Evolutionary conservation across 305 asterid species (phyloP), one percentile per base, ranked within the genome.

Genomic region (Salvia sclarea): DNA sequence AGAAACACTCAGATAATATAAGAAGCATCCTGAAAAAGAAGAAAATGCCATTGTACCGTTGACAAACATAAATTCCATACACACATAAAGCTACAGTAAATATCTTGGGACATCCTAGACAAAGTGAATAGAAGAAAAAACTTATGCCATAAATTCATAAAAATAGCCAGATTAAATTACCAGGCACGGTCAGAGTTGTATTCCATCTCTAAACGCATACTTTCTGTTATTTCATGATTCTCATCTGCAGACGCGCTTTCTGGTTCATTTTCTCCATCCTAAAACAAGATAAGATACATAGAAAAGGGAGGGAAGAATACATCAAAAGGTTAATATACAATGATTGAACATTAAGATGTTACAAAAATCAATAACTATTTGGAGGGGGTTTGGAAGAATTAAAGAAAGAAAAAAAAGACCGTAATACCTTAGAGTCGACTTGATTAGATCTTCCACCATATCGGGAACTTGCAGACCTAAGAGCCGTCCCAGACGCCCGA

Each of bases 181-280:
- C 99, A 92, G 73, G 96, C 95, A 68, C 92, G 96, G 64, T 95
- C 99, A 49, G 90, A 80, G 72, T 86, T 82, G 74, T 95, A 89
- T 74, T 92, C 98, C 97, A 95, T 95, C 85, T 95, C 96, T 45
- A 78, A 18, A 20, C 86, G 93, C 94, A 92, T 86, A 57, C 83
- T 92, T 75, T 92, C 98, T 52, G 91, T 72, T 64, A 92, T 82
- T 80, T 85, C 97, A 49, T 72, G 72, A 82, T 82, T 68, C 57
- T 78, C 84, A 41, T 75, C 86, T 53, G 70, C 84, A 70, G 87
- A 64, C 54, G 73, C 11, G 73, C 77, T 54, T 74, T 30, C 84
- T 47, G 48, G 68, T 35, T 75, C 84, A 64, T 78, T 82, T 66
- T 75, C 87, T n/a, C n/a, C n/a, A n/a, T n/a, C n/a, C n/a, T 95